phyloP scores from a whole-genome alignment of 768 basidiomycete species.

The Kwoniella europaea region DNA sequence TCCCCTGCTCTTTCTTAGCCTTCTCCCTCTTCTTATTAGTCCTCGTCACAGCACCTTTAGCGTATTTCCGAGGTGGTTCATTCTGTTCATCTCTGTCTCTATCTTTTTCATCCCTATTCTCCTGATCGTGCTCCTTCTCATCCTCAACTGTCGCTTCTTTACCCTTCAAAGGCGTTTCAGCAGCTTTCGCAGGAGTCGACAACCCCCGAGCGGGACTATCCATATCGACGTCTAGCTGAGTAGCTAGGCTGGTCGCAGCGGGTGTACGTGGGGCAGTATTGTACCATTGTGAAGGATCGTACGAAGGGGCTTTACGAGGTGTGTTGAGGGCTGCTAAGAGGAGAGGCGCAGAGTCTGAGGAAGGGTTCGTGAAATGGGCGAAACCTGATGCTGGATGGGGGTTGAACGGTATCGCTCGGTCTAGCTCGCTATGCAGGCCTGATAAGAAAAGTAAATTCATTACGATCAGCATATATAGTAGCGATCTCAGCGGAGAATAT shows the following conservation, averaged over 20 bases:
- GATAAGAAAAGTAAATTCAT: neutral
- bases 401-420: conserved; percentile 29
- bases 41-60: conserved; percentile 35
- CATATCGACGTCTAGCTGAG: conserved; percentile 39
- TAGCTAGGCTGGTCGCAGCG: conserved; percentile 5
- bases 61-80: conserved; percentile 27
- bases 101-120: conserved; percentile 6
- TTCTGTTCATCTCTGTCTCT: neutral
- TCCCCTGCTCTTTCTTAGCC: conserved; percentile 18
- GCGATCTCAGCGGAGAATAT: neutral
- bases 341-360: conserved; percentile 20
- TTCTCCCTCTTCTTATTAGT: conserved; percentile 42
- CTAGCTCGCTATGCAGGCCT: conserved; percentile 49
- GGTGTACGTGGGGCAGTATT: conserved; percentile 17
- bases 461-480: neutral
- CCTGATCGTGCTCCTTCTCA: conserved; percentile 19
- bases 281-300: conserved; percentile 30
- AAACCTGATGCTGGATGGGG: conserved; percentile 22
- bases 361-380: conserved; percentile 25
- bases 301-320: conserved; percentile 22
- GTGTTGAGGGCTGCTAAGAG: conserved; percentile 25
- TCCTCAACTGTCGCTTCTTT: conserved; percentile 18
- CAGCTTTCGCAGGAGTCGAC: conserved; percentile 4
- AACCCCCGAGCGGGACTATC: conserved; percentile 34
- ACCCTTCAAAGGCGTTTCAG: conserved; percentile 8